Evolutionary conservation across 1,139 yeast species (phyloP).

Genomic region (Yamadazyma sp.): DNA sequence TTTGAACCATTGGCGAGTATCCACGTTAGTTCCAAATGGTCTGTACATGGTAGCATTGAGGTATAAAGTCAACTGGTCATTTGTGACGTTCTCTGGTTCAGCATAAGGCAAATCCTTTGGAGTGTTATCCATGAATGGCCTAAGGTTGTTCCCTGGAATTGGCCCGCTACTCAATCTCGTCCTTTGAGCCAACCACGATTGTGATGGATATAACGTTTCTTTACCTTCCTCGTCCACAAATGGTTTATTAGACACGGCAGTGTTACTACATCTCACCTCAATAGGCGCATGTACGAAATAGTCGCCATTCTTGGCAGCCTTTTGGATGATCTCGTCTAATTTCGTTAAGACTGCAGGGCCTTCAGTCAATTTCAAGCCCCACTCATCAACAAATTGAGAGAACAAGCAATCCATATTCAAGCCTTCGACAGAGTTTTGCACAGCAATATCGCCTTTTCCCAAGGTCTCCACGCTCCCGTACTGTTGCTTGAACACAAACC

Average conservation of each 20-base stretch:
- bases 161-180: conserved; percentile 59
- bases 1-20: conserved; percentile 78
- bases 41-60: conserved; percentile 95
- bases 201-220: conserved; percentile 41
- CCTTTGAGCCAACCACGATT: conserved; percentile 41
- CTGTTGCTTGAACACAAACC: conserved; percentile 80
- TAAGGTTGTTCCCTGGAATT: conserved; percentile 75
- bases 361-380: conserved; percentile 84
- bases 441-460: conserved; percentile 66
- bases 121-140: conserved; percentile 80
- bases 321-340: conserved; percentile 58
- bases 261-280: conserved; percentile 91
- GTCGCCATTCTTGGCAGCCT: conserved; percentile 59
- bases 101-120: conserved; percentile 60
- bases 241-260: conserved; percentile 53
- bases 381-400: conserved; percentile 92
- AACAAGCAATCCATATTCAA: conserved; percentile 95
- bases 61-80: conserved; percentile 79
- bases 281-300: conserved; percentile 93
- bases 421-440: conserved; percentile 81
- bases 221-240: conserved; percentile 48
- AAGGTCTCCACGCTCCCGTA: conserved; percentile 74
- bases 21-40: conserved; percentile 77
- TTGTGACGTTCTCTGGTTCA: conserved; percentile 52
- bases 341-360: conserved; percentile 74